Evolutionary conservation across 371 early-diverging fungal species (phyloP).

Genomic region (Amoeboaphelidium protococcarum): DNA sequence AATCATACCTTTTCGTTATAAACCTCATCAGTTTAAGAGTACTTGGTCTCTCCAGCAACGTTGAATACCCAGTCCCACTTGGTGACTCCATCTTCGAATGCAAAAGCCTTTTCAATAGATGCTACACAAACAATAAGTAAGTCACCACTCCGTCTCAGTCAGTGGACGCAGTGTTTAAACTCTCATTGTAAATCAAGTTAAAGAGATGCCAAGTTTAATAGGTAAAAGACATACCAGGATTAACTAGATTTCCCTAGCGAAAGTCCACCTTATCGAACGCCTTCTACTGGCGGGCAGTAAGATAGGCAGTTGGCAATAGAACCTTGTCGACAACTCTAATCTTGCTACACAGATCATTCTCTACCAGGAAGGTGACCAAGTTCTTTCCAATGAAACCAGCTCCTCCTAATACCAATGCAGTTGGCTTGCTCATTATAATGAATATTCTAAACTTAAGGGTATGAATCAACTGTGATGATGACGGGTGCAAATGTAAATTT

Average conservation of each 20-base stretch:
- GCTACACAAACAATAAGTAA: slow-evolving; percentile 9
- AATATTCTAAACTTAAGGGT: too few relatives aligned
- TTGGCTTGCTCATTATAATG: background rate
- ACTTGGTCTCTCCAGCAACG: slow-evolving; percentile 69
- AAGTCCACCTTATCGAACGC: slow-evolving; percentile 49
- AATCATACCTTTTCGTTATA: slow-evolving; percentile 5
- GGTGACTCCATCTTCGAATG: slow-evolving; percentile 23
- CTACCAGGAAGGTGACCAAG: slow-evolving; percentile 37
- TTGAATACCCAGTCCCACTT: slow-evolving; percentile 68
- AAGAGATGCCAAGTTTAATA: background rate
- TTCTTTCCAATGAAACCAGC: slow-evolving; percentile 62
- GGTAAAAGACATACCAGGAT: slow-evolving; percentile 24
- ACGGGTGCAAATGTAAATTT: too few relatives aligned
- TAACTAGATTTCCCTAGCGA: slow-evolving; percentile 49
- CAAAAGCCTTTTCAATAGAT: slow-evolving; percentile 41
- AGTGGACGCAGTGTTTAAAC: too few relatives aligned
- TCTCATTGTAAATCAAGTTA: too few relatives aligned
- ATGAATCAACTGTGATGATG: too few relatives aligned
- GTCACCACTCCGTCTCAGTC: background rate
- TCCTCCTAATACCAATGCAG: slow-evolving; percentile 44
- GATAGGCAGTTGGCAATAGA: slow-evolving; percentile 55
- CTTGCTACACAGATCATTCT: slow-evolving; percentile 25
- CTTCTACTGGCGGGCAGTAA: slow-evolving; percentile 29
- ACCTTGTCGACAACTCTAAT: slow-evolving; percentile 71
- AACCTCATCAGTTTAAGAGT: slow-evolving; percentile 50